Evolutionary conservation across 352 stramenopile genomes (phyloP).

Genomic region (Pythium diclinum): DNA sequence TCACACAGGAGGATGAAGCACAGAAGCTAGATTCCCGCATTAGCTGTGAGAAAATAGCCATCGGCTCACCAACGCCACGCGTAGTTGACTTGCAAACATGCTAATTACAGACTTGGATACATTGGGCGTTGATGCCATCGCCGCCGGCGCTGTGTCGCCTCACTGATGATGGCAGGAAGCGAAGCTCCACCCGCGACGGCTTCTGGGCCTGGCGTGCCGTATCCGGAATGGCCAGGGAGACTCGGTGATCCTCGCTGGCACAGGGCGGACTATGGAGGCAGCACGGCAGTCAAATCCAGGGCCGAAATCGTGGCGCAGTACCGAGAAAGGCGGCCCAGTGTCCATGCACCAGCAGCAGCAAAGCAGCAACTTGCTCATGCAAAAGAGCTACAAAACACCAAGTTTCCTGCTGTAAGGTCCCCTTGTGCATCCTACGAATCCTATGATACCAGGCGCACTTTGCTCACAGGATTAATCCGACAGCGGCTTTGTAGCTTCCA

Average conservation of each 20-base stretch:
- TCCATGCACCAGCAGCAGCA: slow-evolving; percentile 2
- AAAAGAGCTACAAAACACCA: background rate
- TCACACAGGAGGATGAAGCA: background rate
- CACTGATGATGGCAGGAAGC: slow-evolving; percentile 6
- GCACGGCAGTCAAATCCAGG: slow-evolving; percentile 23
- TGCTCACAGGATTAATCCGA: background rate
- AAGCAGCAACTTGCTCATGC: slow-evolving; percentile 16
- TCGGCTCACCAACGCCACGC: background rate
- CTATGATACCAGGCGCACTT: no score
- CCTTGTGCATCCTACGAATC: no score
- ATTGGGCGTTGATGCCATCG: background rate
- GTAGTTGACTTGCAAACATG: background rate
- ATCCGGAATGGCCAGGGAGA: slow-evolving; percentile 56
- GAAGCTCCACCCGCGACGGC: slow-evolving; percentile 16
- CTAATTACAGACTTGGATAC: background rate
- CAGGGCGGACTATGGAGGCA: slow-evolving; percentile 10
- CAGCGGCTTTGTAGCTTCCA: slow-evolving; percentile 58
- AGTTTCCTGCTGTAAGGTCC: slow-evolving; percentile 1
- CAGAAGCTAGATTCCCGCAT: background rate
- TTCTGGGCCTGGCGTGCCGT: slow-evolving; percentile 26
- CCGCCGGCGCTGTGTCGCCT: background rate
- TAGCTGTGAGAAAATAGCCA: slow-evolving; percentile 23
- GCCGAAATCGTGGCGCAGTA: slow-evolving; percentile 43
- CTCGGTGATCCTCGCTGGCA: slow-evolving; percentile 50
- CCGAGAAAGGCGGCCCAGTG: slow-evolving; percentile 19